Evolutionary conservation across 805 yeast genomes (phyloP).

Genomic region (Hanseniaspora hatyaiensis): DNA sequence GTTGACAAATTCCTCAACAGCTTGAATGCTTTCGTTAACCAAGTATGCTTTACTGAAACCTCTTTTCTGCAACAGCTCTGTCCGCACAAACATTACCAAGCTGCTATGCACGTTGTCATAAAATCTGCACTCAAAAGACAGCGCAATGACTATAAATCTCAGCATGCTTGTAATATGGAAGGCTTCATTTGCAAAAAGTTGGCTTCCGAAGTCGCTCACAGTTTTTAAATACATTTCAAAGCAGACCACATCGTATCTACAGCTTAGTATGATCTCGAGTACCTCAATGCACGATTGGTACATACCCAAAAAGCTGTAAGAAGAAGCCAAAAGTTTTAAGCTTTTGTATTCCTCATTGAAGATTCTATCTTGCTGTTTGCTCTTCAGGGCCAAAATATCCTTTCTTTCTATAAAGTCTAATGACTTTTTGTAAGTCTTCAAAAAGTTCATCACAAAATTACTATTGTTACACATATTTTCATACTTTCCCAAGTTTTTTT

Average conservation of each 20-base stretch:
- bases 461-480: neutral
- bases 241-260: neutral
- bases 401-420: neutral
- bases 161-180: neutral
- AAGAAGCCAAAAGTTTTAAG: neutral
- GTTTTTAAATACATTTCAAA: neutral
- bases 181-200: too few relatives aligned
- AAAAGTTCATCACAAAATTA: neutral
- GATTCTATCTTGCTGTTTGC: neutral
- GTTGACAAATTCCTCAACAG: neutral
- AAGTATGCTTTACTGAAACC: neutral
- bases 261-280: neutral
- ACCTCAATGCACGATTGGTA: neutral
- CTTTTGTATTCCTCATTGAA: neutral
- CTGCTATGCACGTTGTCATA: slow-evolving; percentile 43
- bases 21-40: neutral
- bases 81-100: slow-evolving; percentile 36
- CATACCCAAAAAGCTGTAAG: neutral
- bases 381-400: neutral
- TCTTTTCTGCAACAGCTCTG: slow-evolving; percentile 23
- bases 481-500: neutral
- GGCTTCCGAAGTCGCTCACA: neutral
- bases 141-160: slow-evolving; percentile 21
- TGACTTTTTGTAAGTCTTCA: neutral
- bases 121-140: slow-evolving; percentile 57